phyloP scores from a whole-genome alignment of 108 stramenopile genomes.

The Cyclotella sp. region DNA sequence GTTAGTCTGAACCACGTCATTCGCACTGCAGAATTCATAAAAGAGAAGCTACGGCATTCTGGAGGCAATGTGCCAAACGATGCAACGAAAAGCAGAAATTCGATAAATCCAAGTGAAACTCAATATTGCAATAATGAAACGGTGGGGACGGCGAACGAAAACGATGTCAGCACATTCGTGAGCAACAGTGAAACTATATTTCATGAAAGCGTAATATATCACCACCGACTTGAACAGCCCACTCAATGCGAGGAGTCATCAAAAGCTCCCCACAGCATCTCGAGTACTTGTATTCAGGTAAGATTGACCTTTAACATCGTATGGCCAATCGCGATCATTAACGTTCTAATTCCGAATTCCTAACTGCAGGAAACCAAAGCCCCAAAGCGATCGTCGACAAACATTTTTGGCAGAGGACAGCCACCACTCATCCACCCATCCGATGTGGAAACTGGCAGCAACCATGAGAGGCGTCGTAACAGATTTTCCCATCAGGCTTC shows the following conservation, averaged over 20 bases:
- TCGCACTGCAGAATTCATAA: constrained; percentile 47
- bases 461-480: constrained; percentile 2
- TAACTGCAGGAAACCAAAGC: not conserved
- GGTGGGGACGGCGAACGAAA: not conserved
- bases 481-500: constrained; percentile 20
- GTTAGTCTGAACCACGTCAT: constrained; percentile 30
- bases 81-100: not conserved
- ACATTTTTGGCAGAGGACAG: constrained; percentile 6
- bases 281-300: no score
- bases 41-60: constrained; percentile 22
- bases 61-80: constrained; percentile 2
- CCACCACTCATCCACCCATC: constrained; percentile 27
- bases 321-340: not conserved
- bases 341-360: not conserved
- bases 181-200: no score
- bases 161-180: no score
- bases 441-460: constrained; percentile 33
- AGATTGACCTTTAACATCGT: not conserved
- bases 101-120: not conserved
- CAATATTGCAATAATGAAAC: not conserved
- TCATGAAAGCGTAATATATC: no score
- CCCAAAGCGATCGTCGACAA: constrained; percentile 1
- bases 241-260: no score
- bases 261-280: no score
- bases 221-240: no score